These are phyloP conservation scores for Colletotrichum shisoi DNA, from an alignment of 2,329 filamentous ascomycete genomes.

Conservation along the genomic window DNA sequence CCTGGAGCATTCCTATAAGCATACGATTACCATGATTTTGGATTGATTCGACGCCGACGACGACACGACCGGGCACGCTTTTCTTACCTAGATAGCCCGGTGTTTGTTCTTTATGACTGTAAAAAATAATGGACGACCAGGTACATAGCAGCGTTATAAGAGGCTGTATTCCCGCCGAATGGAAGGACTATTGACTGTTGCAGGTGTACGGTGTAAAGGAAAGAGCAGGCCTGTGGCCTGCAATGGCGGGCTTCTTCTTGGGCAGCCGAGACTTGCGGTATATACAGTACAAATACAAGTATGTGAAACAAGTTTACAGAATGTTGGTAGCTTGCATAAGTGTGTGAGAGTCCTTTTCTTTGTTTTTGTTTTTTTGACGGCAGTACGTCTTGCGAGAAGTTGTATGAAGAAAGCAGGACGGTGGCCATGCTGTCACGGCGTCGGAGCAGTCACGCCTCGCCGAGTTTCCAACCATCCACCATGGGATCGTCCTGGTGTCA, in stretches of 20 bases:
- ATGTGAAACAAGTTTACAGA: slow-evolving; percentile 4
- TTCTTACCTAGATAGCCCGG: slow-evolving; percentile 10
- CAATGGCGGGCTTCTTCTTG: slow-evolving; percentile 19
- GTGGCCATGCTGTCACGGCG: background rate
- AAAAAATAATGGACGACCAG: slow-evolving; percentile 36
- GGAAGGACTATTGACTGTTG: slow-evolving; percentile 21
- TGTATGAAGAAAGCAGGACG: background rate
- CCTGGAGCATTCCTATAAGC: slow-evolving; percentile 30
- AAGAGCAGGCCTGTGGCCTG: slow-evolving; percentile 20
- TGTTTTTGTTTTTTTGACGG: background rate
- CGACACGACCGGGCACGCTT: slow-evolving; percentile 22
- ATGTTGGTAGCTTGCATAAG: background rate
- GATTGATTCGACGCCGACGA: slow-evolving; percentile 32
- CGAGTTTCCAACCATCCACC: no score
- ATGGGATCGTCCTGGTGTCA: no score
- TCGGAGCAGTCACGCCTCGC: no score
- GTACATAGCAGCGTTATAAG: slow-evolving; percentile 23
- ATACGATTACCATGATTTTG: slow-evolving; percentile 37
- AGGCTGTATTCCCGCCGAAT: background rate
- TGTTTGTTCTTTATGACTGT: slow-evolving; percentile 30
- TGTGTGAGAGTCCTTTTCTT: background rate
- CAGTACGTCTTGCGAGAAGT: background rate
- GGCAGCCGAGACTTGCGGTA: slow-evolving; percentile 9
- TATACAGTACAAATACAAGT: slow-evolving; percentile 31
- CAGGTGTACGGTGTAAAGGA: slow-evolving; percentile 25